Base-by-base conservation (phyloP, 352 stramenopile species). In the Phytopythium delawarense region DNA sequence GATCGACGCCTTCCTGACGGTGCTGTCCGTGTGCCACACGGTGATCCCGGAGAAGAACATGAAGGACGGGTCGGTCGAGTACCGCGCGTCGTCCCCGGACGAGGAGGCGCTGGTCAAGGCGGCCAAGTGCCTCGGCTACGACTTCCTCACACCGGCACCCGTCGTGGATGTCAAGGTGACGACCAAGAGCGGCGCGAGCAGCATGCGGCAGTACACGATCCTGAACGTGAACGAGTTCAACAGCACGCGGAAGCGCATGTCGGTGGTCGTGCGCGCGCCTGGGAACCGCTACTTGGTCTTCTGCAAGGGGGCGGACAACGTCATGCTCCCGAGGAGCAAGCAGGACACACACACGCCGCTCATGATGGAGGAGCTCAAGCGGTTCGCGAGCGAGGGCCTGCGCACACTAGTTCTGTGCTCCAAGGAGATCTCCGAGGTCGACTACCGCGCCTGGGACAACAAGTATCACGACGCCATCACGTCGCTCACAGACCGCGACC, bases 241-340 rank as follows among this genome's bases (percentile, higher is more conserved):
- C 57, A 98, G 89, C 62, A 92, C 96, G 34, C 84, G 98, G 32
- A 99, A 99, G 78, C 78, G 98, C 61, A 99, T 99, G 97, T 99
- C 94, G 11, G 91, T 99, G 25, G 74, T 99, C 21, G 74, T 98
- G 20, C 80, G 88, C 15, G 78, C 67, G 2, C 64, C 72, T 5
- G 74, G 83, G 7, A 51, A 74, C 9, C 64, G 67, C 8, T 84
- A 84, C 35, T 67, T 88, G 2, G 51, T 92, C 5, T 89, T 75
- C 32, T 88, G 79, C 70, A 96, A 96, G 55, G 87, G 87, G 1
- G 86, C 87, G 7, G 88, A 96, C 67, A 94, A 89, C 60, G 79
- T 96, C 16, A 94, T 96, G 71, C 71, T 93, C n/a, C 76, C 80
- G 23, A 81, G 86, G 7, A 80, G 74, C 30, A 62, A 63, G 15